phyloP scores from a whole-genome alignment of 129 eudicot species.

The Artemisia argyi region DNA sequence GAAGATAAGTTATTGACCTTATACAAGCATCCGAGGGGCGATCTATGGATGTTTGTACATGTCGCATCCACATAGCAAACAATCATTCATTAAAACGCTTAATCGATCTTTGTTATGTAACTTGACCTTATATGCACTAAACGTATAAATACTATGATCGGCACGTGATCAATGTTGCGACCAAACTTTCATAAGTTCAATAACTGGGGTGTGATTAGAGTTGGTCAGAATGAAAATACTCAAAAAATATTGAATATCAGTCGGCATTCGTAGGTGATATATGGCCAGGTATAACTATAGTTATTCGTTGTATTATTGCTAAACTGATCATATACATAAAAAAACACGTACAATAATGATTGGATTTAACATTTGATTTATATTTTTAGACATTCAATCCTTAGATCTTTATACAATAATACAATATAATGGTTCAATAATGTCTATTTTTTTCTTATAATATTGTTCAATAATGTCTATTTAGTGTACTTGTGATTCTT shows the following conservation, averaged over 20 bases:
- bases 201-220: background rate
- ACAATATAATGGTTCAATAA: no score
- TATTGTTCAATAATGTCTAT: no score
- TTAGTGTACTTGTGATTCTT: no score
- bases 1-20: no score
- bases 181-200: background rate
- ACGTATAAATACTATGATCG: background rate
- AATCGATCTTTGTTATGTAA: background rate
- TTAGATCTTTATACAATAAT: no score
- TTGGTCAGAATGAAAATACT: background rate
- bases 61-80: background rate
- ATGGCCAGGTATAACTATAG: background rate
- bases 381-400: no score
- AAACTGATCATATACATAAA: no score
- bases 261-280: background rate
- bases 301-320: background rate
- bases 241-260: background rate
- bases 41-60: background rate
- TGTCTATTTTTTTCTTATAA: no score
- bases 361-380: no score
- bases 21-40: no score
- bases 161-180: background rate
- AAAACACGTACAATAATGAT: no score
- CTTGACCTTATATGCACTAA: background rate
- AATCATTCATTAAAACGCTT: background rate